Conservation (phyloP, 2,329 filamentous ascomycete genomes). For the Alternaria arborescens region DNA sequence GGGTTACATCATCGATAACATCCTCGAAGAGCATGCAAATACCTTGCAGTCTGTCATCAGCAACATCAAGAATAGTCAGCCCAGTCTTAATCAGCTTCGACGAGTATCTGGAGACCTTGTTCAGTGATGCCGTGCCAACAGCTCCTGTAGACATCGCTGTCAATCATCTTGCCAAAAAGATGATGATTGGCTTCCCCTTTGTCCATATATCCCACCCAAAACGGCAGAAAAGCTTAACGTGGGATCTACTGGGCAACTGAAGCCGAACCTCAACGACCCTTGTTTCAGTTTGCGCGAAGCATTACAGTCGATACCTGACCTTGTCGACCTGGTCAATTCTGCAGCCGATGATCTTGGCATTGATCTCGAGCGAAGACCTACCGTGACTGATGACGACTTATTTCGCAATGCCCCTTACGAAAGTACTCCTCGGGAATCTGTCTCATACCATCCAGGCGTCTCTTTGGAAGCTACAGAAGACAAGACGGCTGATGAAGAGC, state of each 20-base stretch:
- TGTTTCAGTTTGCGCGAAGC: slow-evolving; percentile 25
- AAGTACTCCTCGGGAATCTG: slow-evolving; percentile 14
- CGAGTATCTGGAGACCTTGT: slow-evolving; percentile 30
- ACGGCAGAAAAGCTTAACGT: slow-evolving; percentile 39
- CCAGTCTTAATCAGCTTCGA: slow-evolving; percentile 26
- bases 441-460: background rate
- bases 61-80: slow-evolving; percentile 44
- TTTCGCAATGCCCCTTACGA: slow-evolving; percentile 37
- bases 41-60: slow-evolving; percentile 52
- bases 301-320: slow-evolving; percentile 45
- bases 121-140: slow-evolving; percentile 20
- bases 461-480: slow-evolving; percentile 8
- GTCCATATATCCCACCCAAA: slow-evolving; percentile 27
- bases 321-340: slow-evolving; percentile 49
- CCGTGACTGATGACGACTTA: slow-evolving; percentile 31
- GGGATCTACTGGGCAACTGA: slow-evolving; percentile 32
- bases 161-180: slow-evolving; percentile 1
- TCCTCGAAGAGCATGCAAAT: slow-evolving; percentile 53
- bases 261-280: slow-evolving; percentile 45
- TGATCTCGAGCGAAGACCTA: slow-evolving; percentile 38
- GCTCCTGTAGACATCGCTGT: slow-evolving; percentile 7
- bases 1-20: slow-evolving; percentile 50
- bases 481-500: slow-evolving; percentile 12
- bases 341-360: slow-evolving; percentile 48
- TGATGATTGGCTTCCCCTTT: slow-evolving; percentile 20